Evolutionary conservation across 2,329 filamentous ascomycete genomes (phyloP).

Genomic region (Grosmannia huntii): DNA sequence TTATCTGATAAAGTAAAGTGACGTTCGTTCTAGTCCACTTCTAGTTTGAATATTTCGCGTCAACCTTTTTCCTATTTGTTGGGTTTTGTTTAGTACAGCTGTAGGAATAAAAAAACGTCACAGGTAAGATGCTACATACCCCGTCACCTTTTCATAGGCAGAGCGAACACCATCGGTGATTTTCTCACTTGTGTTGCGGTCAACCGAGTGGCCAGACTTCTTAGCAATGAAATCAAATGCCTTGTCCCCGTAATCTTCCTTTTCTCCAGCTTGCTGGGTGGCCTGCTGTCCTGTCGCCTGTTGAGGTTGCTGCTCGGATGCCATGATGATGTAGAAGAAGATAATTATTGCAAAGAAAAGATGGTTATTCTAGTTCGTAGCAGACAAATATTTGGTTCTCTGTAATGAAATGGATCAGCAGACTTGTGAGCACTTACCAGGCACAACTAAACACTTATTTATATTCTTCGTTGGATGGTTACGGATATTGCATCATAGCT

Average conservation of each 20-base stretch:
- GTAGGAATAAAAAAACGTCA: background rate
- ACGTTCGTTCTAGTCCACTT: background rate
- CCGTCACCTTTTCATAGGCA: slow-evolving; percentile 25
- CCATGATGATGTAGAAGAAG: background rate
- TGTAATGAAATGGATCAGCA: too few relatives aligned
- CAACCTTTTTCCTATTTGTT: slow-evolving; percentile 21
- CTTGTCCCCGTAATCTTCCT: slow-evolving; percentile 16
- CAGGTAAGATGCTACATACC: slow-evolving; percentile 15
- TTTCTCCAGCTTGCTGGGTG: background rate
- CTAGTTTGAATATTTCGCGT: slow-evolving; percentile 20
- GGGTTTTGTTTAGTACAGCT: background rate
- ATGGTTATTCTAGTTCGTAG: too few relatives aligned
- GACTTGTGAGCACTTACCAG: too few relatives aligned
- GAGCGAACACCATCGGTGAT: slow-evolving; percentile 21
- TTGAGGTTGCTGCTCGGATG: slow-evolving; percentile 2
- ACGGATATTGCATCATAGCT: background rate
- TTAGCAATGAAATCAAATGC: slow-evolving; percentile 15
- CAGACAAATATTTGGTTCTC: too few relatives aligned
- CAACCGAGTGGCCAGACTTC: slow-evolving; percentile 15
- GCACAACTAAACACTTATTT: background rate
- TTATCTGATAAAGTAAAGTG: too few relatives aligned
- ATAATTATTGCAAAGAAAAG: too few relatives aligned
- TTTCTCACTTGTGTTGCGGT: slow-evolving; percentile 18
- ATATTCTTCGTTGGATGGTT: background rate
- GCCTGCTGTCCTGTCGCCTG: background rate